Percentiles rank a stretch among this genome's conserved stretches.
These are phyloP conservation scores for Brassica cretica DNA, from an alignment of 345 rosid genomes.

Conservation along the genomic window DNA sequence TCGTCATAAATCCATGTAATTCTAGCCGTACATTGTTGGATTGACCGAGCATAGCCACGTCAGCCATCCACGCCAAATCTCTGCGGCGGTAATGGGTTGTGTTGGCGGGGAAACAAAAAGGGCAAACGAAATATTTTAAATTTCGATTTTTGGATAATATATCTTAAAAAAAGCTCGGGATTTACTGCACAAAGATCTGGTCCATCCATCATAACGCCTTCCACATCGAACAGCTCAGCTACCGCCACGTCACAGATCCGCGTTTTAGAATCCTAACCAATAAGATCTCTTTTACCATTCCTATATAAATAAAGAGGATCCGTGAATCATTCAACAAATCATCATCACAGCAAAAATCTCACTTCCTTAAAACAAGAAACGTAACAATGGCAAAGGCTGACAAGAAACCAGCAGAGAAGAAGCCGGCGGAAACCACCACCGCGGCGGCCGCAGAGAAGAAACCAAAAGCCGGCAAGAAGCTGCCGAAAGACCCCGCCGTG, in stretches of 20 bases:
- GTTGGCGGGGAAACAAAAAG: neutral
- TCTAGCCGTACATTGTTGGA: neutral
- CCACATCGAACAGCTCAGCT: neutral
- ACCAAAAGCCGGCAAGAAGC: constrained; percentile 60
- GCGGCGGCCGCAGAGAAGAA: constrained; percentile 49
- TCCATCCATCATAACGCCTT: constrained; percentile 13
- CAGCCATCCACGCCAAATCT: constrained; percentile 27
- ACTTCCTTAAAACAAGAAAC: neutral
- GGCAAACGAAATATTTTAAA: neutral
- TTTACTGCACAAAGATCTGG: neutral
- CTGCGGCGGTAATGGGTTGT: constrained; percentile 7
- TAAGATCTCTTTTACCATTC: neutral
- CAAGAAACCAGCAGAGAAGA: constrained; percentile 43
- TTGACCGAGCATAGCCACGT: neutral
- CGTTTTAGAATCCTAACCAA: constrained; percentile 1
- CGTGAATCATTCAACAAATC: neutral
- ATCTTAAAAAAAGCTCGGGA: neutral
- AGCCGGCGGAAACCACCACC: constrained; percentile 17
- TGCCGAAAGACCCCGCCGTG: constrained; percentile 43
- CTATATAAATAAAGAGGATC: constrained; percentile 6
- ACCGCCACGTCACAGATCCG: constrained; percentile 19
- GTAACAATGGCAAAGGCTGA: constrained; percentile 34
- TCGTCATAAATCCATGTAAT: neutral
- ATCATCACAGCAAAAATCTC: neutral
- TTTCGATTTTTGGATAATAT: neutral